Conservation (phyloP, 306 rosid species). For the Arachis stenosperma region DNA sequence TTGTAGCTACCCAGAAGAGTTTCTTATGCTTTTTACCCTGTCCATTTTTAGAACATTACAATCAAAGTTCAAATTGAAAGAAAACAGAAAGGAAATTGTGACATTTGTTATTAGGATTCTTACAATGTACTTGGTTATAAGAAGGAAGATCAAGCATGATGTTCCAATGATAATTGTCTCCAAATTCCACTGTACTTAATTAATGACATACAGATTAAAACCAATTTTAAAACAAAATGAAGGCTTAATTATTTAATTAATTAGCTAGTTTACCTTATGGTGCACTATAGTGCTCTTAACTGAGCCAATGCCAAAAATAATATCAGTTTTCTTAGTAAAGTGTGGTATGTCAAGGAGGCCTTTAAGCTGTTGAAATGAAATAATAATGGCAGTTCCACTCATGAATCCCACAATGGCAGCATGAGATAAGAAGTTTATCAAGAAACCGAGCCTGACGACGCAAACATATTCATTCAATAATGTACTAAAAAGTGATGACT, state of each 20-base stretch:
- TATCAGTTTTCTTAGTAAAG: conserved; percentile 79
- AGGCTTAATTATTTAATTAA: conserved; percentile 19
- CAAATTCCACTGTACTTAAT: conserved; percentile 85
- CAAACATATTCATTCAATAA: too few relatives aligned
- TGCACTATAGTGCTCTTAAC: conserved; percentile 47
- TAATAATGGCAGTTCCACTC: conserved; percentile 90
- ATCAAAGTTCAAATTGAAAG: conserved; percentile 16
- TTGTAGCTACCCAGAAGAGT: conserved; percentile 80
- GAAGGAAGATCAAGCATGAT: conserved; percentile 68
- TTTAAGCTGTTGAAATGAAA: conserved; percentile 86
- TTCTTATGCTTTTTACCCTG: conserved; percentile 75
- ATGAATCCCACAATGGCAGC: conserved; percentile 95
- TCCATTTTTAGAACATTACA: conserved; percentile 16
- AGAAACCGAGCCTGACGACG: conserved; percentile 71
- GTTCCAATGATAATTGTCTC: conserved; percentile 70
- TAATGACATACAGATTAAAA: too few relatives aligned
- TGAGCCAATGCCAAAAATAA: conserved; percentile 70
- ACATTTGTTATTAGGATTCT: conserved; percentile 22
- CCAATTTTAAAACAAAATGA: not conserved
- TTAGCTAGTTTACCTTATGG: conserved; percentile 50
- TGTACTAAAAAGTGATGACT: too few relatives aligned
- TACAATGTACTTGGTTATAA: conserved; percentile 67
- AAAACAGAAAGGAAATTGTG: not conserved
- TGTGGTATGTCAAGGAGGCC: conserved; percentile 68
- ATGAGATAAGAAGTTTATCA: conserved; percentile 85